Percentiles rank a stretch among this genome's conserved stretches.
These are phyloP conservation scores for Sideroxylon spinosum DNA, from an alignment of 179 eudicot species.

Conservation along the genomic window DNA sequence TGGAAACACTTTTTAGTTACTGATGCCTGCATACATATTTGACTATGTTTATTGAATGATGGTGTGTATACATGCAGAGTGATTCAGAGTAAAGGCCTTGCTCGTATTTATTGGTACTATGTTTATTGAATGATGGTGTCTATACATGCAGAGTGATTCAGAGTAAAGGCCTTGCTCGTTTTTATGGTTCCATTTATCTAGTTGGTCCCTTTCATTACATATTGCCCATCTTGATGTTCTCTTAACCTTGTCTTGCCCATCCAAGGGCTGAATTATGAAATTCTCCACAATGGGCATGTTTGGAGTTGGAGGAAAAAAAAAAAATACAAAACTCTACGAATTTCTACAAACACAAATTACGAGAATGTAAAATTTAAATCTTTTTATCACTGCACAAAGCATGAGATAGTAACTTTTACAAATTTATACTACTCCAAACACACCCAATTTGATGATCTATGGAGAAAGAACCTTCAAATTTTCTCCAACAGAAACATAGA, in stretches of 20 bases:
- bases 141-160: background rate
- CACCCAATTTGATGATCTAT: background rate
- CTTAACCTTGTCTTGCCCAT: background rate
- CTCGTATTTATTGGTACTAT: background rate
- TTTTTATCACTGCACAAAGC: no score
- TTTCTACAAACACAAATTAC: no score
- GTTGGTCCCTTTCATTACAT: background rate
- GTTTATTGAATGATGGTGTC: background rate
- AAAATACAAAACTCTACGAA: no score
- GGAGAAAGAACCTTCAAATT: background rate
- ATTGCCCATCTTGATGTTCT: background rate
- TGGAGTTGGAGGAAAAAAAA: no score
- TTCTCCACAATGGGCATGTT: no score
- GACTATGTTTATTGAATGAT: background rate
- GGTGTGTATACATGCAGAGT: background rate
- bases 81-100: background rate
- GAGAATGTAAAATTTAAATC: no score
- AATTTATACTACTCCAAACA: no score
- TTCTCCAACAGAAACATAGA: background rate
- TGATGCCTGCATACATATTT: background rate
- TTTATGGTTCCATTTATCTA: background rate
- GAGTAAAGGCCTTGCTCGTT: background rate
- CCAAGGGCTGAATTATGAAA: background rate
- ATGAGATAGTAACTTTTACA: no score
- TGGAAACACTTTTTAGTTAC: background rate